A percentile compares a stretch with the other conserved stretches of the same genome.
Conservation (phyloP, 2,329 filamentous ascomycete genomes). For the Colletotrichum lupini region DNA sequence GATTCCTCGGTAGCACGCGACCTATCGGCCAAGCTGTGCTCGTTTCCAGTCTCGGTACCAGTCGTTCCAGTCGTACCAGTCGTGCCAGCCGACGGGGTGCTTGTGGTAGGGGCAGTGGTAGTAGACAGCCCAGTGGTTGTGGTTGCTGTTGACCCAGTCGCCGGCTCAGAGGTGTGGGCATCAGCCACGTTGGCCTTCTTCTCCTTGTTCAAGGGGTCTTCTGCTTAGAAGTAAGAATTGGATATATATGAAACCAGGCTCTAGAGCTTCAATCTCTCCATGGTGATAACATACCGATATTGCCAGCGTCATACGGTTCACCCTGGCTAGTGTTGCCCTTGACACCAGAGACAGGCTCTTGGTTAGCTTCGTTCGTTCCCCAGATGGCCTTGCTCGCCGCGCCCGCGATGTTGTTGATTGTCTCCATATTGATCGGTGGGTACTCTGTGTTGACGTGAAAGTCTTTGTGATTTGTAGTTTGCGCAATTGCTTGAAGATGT, state of each 20-base stretch:
- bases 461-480: background rate
- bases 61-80: background rate
- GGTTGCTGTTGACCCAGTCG: background rate
- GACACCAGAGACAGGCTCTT: conserved; percentile 79
- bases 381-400: conserved; percentile 55
- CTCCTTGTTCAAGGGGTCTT: conserved; percentile 13
- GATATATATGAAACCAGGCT: background rate
- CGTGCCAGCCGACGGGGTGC: background rate
- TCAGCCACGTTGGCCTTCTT: conserved; percentile 17
- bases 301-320: conserved; percentile 84
- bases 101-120: background rate
- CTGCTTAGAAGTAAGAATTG: background rate
- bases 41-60: background rate
- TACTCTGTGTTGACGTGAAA: background rate
- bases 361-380: conserved; percentile 52
- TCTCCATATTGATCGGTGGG: conserved; percentile 65
- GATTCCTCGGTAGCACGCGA: background rate
- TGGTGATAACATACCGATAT: conserved; percentile 62
- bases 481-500: background rate
- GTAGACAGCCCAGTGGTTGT: background rate
- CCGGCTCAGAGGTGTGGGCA: background rate
- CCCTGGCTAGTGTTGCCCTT: conserved; percentile 73
- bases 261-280: background rate
- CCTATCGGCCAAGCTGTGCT: background rate
- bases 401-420: conserved; percentile 65